A percentile compares a stretch with the other conserved stretches of the same genome.
Conservation (phyloP, 441 rosid genomes). For the Eutrema salsugineum region DNA sequence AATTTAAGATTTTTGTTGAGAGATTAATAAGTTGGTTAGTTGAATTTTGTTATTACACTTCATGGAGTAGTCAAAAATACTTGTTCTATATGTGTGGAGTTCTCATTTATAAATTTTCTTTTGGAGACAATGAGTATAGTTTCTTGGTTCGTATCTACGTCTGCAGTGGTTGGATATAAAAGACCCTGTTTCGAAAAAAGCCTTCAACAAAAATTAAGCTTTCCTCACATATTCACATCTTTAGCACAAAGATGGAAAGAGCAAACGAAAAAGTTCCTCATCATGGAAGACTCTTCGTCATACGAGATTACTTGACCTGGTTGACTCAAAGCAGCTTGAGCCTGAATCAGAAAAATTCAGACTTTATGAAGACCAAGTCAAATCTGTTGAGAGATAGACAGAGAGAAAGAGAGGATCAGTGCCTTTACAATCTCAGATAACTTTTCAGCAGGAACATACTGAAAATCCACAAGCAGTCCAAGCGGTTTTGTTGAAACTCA, state of each 20-base stretch:
- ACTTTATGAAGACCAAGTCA: neutral
- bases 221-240: slow-evolving; percentile 24
- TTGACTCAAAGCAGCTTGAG: slow-evolving; percentile 70
- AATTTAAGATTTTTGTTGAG: slow-evolving; percentile 26
- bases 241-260: slow-evolving; percentile 22
- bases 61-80: neutral
- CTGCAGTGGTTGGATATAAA: too few relatives aligned
- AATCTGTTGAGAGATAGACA: neutral
- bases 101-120: neutral
- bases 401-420: slow-evolving; percentile 23
- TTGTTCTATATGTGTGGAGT: slow-evolving; percentile 1
- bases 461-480: slow-evolving; percentile 69
- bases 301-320: slow-evolving; percentile 56
- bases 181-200: neutral
- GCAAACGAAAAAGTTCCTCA: slow-evolving; percentile 22
- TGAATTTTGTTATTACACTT: neutral
- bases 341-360: slow-evolving; percentile 41
- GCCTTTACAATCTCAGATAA: slow-evolving; percentile 84
- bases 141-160: too few relatives aligned
- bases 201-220: slow-evolving; percentile 27
- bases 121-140: neutral
- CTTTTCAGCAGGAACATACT: slow-evolving; percentile 57
- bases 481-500: slow-evolving; percentile 56
- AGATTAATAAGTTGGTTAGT: slow-evolving; percentile 26
- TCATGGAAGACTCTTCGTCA: slow-evolving; percentile 58